Evolutionary conservation across 2,329 filamentous ascomycete species (phyloP).

Genomic region (Pyricularia pennisetigena): DNA sequence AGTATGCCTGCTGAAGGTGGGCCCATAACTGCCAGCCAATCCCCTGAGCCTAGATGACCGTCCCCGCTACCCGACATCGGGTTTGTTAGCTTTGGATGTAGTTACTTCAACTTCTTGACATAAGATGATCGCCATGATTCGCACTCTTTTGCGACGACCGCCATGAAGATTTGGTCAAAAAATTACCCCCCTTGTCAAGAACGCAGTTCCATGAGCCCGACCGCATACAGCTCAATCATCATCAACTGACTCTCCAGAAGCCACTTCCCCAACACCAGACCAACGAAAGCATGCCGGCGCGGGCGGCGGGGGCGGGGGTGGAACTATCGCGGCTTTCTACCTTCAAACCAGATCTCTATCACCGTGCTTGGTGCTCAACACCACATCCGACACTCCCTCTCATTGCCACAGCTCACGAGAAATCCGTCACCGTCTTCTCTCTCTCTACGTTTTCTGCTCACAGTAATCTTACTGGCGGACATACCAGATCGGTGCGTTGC

Average conservation of each 20-base stretch:
- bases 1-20: background rate
- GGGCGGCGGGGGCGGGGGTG: background rate
- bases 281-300: background rate
- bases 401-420: constrained; percentile 80
- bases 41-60: background rate
- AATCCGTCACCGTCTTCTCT: constrained; percentile 82
- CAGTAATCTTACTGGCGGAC: constrained; percentile 73
- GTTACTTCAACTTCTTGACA: background rate
- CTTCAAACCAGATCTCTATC: constrained; percentile 47
- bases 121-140: background rate
- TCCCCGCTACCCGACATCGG: background rate
- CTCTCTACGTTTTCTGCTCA: constrained; percentile 71
- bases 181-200: background rate
- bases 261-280: background rate
- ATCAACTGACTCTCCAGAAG: background rate
- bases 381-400: constrained; percentile 83
- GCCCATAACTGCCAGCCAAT: background rate
- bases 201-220: background rate
- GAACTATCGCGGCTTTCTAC: constrained; percentile 24
- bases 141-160: background rate
- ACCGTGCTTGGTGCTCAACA: constrained; percentile 75
- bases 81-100: background rate
- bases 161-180: background rate
- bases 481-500: constrained; percentile 80
- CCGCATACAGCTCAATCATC: background rate